Base-by-base conservation (phyloP, 345 rosid species). In the Hibiscus mutabilis region DNA sequence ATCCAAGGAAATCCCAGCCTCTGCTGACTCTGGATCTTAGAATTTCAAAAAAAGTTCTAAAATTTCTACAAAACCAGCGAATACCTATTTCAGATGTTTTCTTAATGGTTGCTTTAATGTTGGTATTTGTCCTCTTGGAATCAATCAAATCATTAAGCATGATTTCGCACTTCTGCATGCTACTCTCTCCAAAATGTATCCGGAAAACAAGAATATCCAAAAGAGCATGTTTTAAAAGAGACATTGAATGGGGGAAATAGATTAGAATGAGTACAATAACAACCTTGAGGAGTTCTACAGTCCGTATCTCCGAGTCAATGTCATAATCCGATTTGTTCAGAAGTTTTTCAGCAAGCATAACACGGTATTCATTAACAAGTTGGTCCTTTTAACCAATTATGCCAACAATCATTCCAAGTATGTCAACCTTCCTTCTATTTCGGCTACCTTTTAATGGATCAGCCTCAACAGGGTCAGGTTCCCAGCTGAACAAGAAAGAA, bases 111-210 rank as follows among this genome's bases (percentile, higher is more conserved):
- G 86, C 83, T 84, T 90, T 95, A 61, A 95, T 86, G 79, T 86
- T 92, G 55, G 89, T 83, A 82, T 89, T 92, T 63, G 88, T 91
- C 86, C 97, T 95, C 83, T 95, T 95, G 46, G 99, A 95, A 84
- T 90, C 96, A 79, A 90, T 95, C 74, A 95, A 79, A 82, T 95
- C 99, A 75, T 92, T 95, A 67, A 95, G 85, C 99, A 95, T 95
- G 52, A 95, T 95, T 86, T 95, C 99, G 77, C 99, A 95, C 82
- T 85, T 90, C 71, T 92, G 97, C 97, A 92, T 92, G 82, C 96
- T 90, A 24, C 85, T 87, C 77, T 95, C 97, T 78, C 99, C 99
- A 85, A 92, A 95, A 85, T 90, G 97, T 76, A 91, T 89, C 99
- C 92, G 66, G 68, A 21, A 68, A 79, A 40, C 19, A 69, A 29